Evolutionary conservation across 2,329 filamentous ascomycete species (phyloP).

Genomic region (Colletotrichum filicis): DNA sequence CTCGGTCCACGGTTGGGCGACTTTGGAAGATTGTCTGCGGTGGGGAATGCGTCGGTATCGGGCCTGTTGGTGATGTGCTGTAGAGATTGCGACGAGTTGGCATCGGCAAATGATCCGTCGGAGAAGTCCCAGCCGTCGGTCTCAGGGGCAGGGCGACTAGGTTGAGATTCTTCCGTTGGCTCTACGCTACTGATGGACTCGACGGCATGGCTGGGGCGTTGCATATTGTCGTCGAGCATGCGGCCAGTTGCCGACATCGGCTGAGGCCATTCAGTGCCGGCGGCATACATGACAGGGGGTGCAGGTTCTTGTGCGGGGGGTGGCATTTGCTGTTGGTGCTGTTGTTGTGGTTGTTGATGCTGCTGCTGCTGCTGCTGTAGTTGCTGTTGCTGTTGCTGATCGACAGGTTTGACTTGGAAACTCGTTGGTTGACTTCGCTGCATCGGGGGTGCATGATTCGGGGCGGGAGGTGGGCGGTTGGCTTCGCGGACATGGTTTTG

Average conservation of each 20-base stretch:
- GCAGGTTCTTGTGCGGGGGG: constrained; percentile 62
- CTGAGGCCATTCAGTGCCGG: constrained; percentile 45
- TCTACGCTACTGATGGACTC: constrained; percentile 52
- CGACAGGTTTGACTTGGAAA: constrained; percentile 47
- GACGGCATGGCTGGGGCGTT: constrained; percentile 49
- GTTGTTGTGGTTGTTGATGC: neutral
- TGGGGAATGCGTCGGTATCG: constrained; percentile 89
- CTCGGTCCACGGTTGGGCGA: constrained; percentile 78
- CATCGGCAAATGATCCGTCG: constrained; percentile 75
- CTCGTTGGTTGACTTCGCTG: constrained; percentile 52
- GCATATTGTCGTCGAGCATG: constrained; percentile 46
- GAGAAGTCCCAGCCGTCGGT: constrained; percentile 94
- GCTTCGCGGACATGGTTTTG: constrained; percentile 69
- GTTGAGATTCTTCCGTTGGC: constrained; percentile 53
- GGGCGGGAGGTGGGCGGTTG: constrained; percentile 63
- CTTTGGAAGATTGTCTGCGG: constrained; percentile 81
- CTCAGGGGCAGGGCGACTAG: constrained; percentile 56
- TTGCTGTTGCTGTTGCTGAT: constrained; percentile 57
- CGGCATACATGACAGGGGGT: constrained; percentile 51
- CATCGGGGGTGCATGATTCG: constrained; percentile 69
- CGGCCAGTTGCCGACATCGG: constrained; percentile 40
- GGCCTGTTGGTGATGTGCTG: constrained; percentile 71
- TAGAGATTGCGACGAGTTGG: constrained; percentile 53
- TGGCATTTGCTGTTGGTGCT: constrained; percentile 49
- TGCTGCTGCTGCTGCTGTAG: constrained; percentile 50